phyloP scores from a whole-genome alignment of 345 rosid species.

The Leavenworthia alabamica region DNA sequence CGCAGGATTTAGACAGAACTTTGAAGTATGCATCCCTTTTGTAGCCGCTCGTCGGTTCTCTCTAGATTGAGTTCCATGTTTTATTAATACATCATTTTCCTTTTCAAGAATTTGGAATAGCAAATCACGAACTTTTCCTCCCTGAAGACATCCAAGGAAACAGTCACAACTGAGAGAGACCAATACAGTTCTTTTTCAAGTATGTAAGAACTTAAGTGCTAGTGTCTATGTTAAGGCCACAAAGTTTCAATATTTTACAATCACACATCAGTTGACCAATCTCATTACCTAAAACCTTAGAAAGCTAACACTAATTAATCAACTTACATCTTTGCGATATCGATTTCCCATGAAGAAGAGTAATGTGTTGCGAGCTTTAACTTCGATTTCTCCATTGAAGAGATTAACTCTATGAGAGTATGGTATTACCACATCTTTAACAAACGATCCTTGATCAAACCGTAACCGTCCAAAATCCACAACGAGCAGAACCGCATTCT shows the following conservation, averaged over 20 bases:
- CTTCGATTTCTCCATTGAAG: constrained; percentile 60
- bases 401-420: constrained; percentile 77
- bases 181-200: too few species aligned
- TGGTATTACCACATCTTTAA: constrained; percentile 83
- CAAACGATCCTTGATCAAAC: constrained; percentile 80
- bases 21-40: constrained; percentile 88
- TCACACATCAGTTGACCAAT: too few species aligned
- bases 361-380: constrained; percentile 53
- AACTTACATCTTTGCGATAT: constrained; percentile 75
- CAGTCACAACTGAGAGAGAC: too few species aligned
- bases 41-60: constrained; percentile 92
- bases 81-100: constrained; percentile 71
- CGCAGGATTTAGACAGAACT: constrained; percentile 95
- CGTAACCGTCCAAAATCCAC: constrained; percentile 83
- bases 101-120: constrained; percentile 78
- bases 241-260: too few species aligned
- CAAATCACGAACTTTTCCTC: constrained; percentile 91
- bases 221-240: too few species aligned
- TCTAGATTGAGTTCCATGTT: constrained; percentile 93
- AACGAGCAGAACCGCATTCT: constrained; percentile 58
- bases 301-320: not conserved
- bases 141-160: too few species aligned
- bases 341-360: constrained; percentile 99
- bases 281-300: too few species aligned
- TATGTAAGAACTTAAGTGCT: too few species aligned